Percentiles rank a stretch among this genome's conserved stretches.
Evolutionary conservation across 2,329 filamentous ascomycete genomes (phyloP).

Genomic region (Fonsecaea nubica): DNA sequence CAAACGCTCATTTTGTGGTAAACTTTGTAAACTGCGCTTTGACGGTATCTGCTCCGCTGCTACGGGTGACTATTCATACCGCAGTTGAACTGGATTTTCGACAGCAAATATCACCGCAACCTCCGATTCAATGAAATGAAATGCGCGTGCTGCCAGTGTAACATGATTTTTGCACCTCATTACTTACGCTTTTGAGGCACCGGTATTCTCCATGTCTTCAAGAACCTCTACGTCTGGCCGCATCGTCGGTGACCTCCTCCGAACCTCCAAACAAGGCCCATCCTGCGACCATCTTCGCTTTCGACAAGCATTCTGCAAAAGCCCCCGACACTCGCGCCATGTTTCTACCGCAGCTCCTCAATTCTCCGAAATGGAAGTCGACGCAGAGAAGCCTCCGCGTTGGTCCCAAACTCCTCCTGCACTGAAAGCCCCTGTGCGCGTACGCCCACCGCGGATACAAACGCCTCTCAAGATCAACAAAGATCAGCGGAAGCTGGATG

Average conservation of each 20-base stretch:
- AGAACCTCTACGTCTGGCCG: constrained; percentile 24
- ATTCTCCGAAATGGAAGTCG: constrained; percentile 35
- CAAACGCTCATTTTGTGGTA: background rate
- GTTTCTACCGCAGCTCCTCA: constrained; percentile 34
- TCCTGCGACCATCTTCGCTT: constrained; percentile 33
- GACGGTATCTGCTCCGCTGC: background rate
- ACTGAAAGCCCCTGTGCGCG: constrained; percentile 70
- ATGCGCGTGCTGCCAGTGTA: background rate
- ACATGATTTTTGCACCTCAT: background rate
- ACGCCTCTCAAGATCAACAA: constrained; percentile 71
- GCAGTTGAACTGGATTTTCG: background rate
- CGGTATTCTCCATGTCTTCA: constrained; percentile 19
- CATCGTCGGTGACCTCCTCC: constrained; percentile 32
- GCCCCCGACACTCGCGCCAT: constrained; percentile 29
- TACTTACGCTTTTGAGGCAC: background rate
- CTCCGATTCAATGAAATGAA: background rate
- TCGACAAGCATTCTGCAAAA: constrained; percentile 25
- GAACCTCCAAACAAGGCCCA: constrained; percentile 22
- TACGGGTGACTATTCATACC: background rate
- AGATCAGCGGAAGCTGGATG: constrained; percentile 74
- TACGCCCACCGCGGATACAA: constrained; percentile 43
- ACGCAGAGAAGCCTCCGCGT: constrained; percentile 55
- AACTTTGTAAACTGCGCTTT: background rate
- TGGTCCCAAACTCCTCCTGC: constrained; percentile 73
- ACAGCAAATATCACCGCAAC: background rate